Conservation (phyloP, 768 basidiomycete genomes). For the Lentinula raphanica region DNA sequence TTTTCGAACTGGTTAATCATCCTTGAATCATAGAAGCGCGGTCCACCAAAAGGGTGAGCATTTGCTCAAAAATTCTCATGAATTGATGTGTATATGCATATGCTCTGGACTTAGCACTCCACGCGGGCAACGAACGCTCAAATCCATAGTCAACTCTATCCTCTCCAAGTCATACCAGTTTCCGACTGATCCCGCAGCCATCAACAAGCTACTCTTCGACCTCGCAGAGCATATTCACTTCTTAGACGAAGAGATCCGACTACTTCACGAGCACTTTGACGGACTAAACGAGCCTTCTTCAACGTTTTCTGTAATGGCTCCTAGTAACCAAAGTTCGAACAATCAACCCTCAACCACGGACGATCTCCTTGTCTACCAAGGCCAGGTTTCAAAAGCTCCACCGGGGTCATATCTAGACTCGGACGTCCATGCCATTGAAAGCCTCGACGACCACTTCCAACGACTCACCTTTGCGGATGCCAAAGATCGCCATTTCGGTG, state of each 20-base stretch:
- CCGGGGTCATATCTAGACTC: slow-evolving; percentile 4
- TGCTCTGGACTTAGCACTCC: slow-evolving; percentile 18
- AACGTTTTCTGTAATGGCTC: background rate
- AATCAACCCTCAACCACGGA: background rate
- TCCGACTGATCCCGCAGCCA: background rate
- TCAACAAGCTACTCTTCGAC: background rate
- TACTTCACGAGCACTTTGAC: background rate
- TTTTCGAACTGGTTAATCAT: no score
- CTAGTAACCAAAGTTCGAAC: background rate
- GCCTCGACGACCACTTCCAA: background rate
- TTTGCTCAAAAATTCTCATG: background rate
- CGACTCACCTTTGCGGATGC: slow-evolving; percentile 3
- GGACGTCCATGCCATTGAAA: slow-evolving; percentile 3
- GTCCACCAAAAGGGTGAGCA: slow-evolving; percentile 31
- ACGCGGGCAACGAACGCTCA: slow-evolving; percentile 18
- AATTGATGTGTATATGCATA: slow-evolving; percentile 17
- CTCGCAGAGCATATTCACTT: background rate
- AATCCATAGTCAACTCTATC: background rate
- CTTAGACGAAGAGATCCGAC: background rate
- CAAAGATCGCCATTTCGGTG: slow-evolving; percentile 24
- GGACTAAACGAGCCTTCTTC: background rate
- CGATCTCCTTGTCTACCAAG: background rate
- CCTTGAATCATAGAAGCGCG: slow-evolving; percentile 34
- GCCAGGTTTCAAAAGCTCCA: background rate
- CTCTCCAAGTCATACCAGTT: background rate